These are phyloP conservation scores for Gnetum montanum DNA, from an alignment of 75 land plant genomes.

Conservation along the genomic window DNA sequence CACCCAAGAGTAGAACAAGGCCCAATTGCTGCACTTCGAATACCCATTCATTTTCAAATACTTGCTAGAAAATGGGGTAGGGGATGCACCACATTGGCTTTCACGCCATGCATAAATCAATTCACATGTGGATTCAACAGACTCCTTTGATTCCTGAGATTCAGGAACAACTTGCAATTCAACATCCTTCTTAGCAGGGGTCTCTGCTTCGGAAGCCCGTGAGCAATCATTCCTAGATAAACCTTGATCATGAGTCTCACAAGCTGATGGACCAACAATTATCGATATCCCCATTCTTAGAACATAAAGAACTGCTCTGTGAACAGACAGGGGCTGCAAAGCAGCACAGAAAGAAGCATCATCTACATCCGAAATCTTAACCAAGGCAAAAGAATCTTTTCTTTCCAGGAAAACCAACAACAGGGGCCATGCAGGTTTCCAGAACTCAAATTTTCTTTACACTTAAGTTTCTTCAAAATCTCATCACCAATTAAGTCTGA, in stretches of 20 bases:
- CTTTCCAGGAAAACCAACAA: slow-evolving; percentile 47
- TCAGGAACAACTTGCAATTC: not conserved
- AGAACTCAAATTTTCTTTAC: slow-evolving; percentile 17
- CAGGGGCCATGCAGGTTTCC: slow-evolving; percentile 54
- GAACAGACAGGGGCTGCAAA: slow-evolving; percentile 54
- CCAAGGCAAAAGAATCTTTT: slow-evolving; percentile 28
- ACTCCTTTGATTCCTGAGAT: not conserved
- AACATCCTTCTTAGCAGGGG: too few relatives aligned
- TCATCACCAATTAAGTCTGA: slow-evolving; percentile 28
- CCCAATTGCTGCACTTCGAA: slow-evolving; percentile 22
- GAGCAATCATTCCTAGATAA: too few relatives aligned
- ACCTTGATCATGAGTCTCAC: too few relatives aligned
- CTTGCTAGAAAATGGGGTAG: not conserved
- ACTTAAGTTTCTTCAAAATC: slow-evolving; percentile 36
- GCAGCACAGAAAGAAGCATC: slow-evolving; percentile 26
- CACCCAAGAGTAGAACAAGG: slow-evolving; percentile 18
- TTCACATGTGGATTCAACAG: not conserved
- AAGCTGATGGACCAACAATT: too few relatives aligned
- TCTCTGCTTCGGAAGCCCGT: too few relatives aligned
- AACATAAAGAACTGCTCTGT: slow-evolving; percentile 41
- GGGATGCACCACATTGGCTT: not conserved
- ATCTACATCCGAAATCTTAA: slow-evolving; percentile 33
- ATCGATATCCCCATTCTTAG: not conserved
- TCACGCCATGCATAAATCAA: too few relatives aligned
- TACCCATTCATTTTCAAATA: not conserved